A percentile compares a stretch with the other conserved stretches of the same genome.
Evolutionary conservation across 768 basidiomycete genomes (phyloP).

Genomic region (Mycena amicta): DNA sequence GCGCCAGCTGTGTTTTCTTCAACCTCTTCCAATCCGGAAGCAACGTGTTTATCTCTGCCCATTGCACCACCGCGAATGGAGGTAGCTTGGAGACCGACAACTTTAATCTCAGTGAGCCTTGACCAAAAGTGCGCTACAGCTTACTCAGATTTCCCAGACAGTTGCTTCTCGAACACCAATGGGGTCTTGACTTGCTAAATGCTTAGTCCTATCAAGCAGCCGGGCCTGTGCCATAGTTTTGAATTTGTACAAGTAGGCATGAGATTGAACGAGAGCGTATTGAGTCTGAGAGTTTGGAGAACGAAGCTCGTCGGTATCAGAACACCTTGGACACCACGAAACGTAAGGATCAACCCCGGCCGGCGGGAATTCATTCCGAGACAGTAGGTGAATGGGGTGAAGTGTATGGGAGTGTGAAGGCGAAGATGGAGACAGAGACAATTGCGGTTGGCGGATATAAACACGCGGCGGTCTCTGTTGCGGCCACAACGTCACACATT

Average conservation of each 20-base stretch:
- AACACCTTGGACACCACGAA: too few relatives aligned
- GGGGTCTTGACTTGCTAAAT: neutral
- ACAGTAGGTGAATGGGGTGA: too few relatives aligned
- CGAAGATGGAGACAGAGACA: constrained; percentile 10
- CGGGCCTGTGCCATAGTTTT: too few relatives aligned
- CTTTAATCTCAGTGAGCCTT: neutral
- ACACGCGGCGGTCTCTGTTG: neutral
- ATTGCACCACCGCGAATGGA: neutral
- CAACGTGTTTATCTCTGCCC: neutral
- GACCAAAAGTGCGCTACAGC: neutral
- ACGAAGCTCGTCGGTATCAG: too few relatives aligned
- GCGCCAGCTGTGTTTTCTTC: neutral
- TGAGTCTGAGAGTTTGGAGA: too few relatives aligned
- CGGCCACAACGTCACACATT: constrained; percentile 22
- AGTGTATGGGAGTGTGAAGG: constrained; percentile 22
- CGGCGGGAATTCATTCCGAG: too few relatives aligned
- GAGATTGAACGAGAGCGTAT: too few relatives aligned
- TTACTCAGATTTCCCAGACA: neutral
- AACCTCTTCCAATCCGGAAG: neutral
- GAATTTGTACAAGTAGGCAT: too few relatives aligned
- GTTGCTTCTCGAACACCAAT: neutral
- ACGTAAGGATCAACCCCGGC: too few relatives aligned
- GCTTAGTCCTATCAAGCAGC: too few relatives aligned
- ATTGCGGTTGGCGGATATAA: constrained; percentile 7
- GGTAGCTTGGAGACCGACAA: neutral